Base-by-base conservation (phyloP, 805 yeast species). In the Metschnikowia vanudenii region DNA sequence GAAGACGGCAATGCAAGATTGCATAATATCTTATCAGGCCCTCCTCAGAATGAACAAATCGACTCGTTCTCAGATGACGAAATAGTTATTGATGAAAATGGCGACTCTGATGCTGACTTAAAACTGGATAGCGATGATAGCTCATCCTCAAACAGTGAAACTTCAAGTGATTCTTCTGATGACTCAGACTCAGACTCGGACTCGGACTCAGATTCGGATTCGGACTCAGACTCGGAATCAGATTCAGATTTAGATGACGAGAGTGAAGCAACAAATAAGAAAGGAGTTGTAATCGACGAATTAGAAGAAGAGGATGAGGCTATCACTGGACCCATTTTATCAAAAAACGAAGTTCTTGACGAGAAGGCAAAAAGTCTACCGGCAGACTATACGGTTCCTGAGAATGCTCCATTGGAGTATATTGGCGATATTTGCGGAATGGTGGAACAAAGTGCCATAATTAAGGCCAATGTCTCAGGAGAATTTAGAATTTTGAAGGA, bases 401-500 rank as follows among this genome's bases (percentile, higher is more conserved):
- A 70, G n/a, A 65, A 67, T 6, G 82, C 89, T 2, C 82, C 85
- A 0, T 77, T 91, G 12, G 87, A 88, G 52, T 76, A 73, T 22
- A 73, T 90, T 16, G 99, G 99, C 2, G 71, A 69, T 6, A 69
- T 92, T 6, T 74, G 76, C 9, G 82, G 84, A 0, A 69, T 85
- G 9, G 90, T 88, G 7, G 96, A 89, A 35, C 75, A 74, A 44
- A 83, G 85, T 47, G 78, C 86, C 1, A 77, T 94, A 5, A 73
- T 94, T 19, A 81, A 81, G 56, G 94, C 96, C 0, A 67, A 68
- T 12, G 64, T 75, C 1, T 87, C 97, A 2, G 98, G 95, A 11
- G 97, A 94, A 58, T 85, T 82, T 60, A 71, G 91, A 36, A 85
- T 90, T 2, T 71, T 92, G 30, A 86, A 83, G 53, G 97, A 89